These are phyloP conservation scores for Scleroderma citrinum DNA, from an alignment of 768 basidiomycete species.

Conservation along the genomic window DNA sequence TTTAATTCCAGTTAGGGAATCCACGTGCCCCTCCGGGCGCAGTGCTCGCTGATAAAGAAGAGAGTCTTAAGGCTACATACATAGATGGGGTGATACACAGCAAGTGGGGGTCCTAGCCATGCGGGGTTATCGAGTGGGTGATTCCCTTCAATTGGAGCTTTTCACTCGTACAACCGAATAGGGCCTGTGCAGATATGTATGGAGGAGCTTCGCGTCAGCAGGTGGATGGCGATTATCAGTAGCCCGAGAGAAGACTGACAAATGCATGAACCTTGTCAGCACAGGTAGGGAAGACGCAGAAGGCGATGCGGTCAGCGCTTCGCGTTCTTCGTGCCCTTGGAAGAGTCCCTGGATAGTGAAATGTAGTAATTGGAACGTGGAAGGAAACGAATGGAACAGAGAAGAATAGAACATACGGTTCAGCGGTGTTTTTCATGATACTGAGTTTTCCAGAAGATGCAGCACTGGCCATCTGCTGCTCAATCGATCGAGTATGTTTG, in stretches of 20 bases:
- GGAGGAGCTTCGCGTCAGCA: neutral
- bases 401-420: constrained; percentile 17
- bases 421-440: constrained; percentile 74
- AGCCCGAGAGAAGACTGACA: neutral
- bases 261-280: neutral
- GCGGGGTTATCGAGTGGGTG: too few relatives aligned
- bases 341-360: constrained; percentile 14
- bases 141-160: too few relatives aligned
- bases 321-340: constrained; percentile 11
- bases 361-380: neutral
- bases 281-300: neutral
- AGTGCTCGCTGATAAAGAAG: neutral
- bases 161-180: too few relatives aligned
- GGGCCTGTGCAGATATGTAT: too few relatives aligned
- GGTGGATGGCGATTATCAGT: neutral
- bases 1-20: neutral
- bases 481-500: constrained; percentile 89
- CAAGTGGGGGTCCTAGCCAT: too few relatives aligned
- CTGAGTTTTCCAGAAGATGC: constrained; percentile 87
- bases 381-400: neutral
- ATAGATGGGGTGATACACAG: neutral
- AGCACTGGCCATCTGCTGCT: constrained; percentile 84
- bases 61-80: neutral
- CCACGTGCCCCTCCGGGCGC: neutral
- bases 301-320: constrained; percentile 12